Conservation (phyloP, 2,329 filamentous ascomycete genomes). For the Fonsecaea multimorphosa region DNA sequence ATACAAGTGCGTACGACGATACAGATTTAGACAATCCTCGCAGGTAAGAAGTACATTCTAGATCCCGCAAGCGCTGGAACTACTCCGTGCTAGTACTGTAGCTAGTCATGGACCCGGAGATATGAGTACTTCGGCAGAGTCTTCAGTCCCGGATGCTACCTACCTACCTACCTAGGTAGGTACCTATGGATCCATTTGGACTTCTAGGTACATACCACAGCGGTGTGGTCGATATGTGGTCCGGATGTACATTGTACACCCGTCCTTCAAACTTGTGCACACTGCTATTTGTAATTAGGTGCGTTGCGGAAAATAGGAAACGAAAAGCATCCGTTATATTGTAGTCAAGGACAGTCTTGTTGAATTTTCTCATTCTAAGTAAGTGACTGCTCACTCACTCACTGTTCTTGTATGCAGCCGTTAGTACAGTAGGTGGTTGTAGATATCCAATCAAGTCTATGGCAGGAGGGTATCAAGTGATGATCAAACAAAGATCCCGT, state of each 20-base stretch:
- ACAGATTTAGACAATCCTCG: too few relatives aligned
- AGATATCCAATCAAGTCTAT: conserved; percentile 5
- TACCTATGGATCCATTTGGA: too few relatives aligned
- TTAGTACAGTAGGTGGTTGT: conserved; percentile 17
- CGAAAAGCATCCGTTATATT: not conserved
- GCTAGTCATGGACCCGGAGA: too few relatives aligned
- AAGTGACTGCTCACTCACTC: not conserved
- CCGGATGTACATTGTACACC: not conserved
- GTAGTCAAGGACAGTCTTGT: not conserved
- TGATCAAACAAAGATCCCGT: conserved; percentile 5
- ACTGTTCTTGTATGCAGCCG: conserved; percentile 16
- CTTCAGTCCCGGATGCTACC: too few relatives aligned
- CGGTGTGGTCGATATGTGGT: not conserved
- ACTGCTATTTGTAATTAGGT: not conserved
- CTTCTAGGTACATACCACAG: not conserved
- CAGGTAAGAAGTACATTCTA: too few relatives aligned
- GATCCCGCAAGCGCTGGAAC: too few relatives aligned
- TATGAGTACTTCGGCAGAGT: too few relatives aligned
- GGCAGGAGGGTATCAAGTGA: conserved; percentile 16
- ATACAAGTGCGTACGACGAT: too few relatives aligned
- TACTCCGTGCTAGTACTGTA: too few relatives aligned
- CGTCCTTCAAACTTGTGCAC: not conserved
- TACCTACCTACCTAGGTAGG: not conserved
- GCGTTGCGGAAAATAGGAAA: not conserved
- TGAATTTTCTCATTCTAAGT: conserved; percentile 4